phyloP scores from a whole-genome alignment of 1,284 basidiomycete species.

The Pholiota adiposa region DNA sequence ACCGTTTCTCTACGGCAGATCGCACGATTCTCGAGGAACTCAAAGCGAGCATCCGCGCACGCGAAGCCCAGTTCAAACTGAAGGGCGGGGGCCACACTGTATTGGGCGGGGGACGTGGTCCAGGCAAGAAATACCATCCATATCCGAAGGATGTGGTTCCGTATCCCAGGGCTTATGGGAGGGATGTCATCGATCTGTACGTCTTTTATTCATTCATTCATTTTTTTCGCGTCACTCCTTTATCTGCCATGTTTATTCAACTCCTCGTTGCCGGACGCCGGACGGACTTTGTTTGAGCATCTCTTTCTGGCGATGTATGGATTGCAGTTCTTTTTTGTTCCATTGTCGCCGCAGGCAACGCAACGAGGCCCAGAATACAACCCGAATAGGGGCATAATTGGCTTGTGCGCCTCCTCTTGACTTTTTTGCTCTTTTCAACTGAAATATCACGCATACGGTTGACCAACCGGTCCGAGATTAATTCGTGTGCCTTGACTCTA shows the following conservation, averaged over 20 bases:
- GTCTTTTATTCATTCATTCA: slow-evolving; percentile 33
- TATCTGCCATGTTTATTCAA: slow-evolving; percentile 4
- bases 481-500: background rate
- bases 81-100: slow-evolving; percentile 43
- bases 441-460: background rate
- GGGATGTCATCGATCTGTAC: slow-evolving; percentile 65
- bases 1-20: slow-evolving; percentile 58
- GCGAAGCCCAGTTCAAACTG: slow-evolving; percentile 56
- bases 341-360: background rate
- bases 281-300: background rate
- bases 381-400: background rate
- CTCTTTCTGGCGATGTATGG: background rate
- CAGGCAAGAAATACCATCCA: slow-evolving; percentile 59
- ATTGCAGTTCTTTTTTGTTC: background rate
- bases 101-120: slow-evolving; percentile 31
- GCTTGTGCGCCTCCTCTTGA: background rate
- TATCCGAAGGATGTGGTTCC: slow-evolving; percentile 54
- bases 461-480: background rate
- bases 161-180: slow-evolving; percentile 68
- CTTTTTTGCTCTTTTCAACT: background rate
- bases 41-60: slow-evolving; percentile 51
- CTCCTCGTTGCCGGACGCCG: background rate
- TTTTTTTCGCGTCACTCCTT: slow-evolving; percentile 2
- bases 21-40: slow-evolving; percentile 61
- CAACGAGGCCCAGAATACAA: background rate